Conservation (phyloP, 768 basidiomycete species). For the Boletus eberwhitei region DNA sequence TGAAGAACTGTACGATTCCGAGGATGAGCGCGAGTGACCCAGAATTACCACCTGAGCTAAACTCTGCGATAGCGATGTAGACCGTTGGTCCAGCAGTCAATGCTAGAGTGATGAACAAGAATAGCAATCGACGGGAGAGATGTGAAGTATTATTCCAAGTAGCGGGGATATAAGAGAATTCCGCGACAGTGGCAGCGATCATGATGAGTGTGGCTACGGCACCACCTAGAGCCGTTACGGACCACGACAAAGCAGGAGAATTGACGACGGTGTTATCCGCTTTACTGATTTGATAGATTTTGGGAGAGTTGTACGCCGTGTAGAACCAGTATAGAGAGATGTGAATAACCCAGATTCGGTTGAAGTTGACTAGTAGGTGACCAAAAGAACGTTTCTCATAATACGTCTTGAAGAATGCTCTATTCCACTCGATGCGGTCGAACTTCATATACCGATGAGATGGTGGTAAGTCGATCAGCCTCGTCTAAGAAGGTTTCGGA, state of each 20-base stretch:
- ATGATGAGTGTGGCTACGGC: constrained; percentile 96
- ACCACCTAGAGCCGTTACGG: constrained; percentile 90
- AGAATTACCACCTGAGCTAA: constrained; percentile 48
- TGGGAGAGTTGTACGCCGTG: constrained; percentile 90
- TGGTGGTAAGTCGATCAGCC: constrained; percentile 87
- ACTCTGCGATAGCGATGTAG: constrained; percentile 87
- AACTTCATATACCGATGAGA: constrained; percentile 96
- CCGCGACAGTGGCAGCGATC: constrained; percentile 89
- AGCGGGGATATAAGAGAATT: constrained; percentile 96
- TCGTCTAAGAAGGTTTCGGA: constrained; percentile 48
- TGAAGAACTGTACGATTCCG: constrained; percentile 94
- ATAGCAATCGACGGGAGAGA: constrained; percentile 85
- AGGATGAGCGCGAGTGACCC: constrained; percentile 84
- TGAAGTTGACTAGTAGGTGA: constrained; percentile 98
- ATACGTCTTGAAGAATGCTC: constrained; percentile 98
- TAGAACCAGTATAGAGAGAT: constrained; percentile 94
- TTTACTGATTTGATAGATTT: constrained; percentile 60
- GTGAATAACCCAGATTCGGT: constrained; percentile 99
- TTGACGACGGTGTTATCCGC: constrained; percentile 42
- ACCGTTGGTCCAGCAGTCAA: constrained; percentile 92
- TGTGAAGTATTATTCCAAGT: constrained; percentile 99
- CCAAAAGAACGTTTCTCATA: constrained; percentile 96
- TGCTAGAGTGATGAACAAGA: constrained; percentile 85
- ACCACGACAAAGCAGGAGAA: constrained; percentile 84
- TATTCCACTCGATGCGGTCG: constrained; percentile 94